Evolutionary conservation across 1,139 yeast genomes (phyloP).

Genomic region (Blastobotrys raffinosifermentans): DNA sequence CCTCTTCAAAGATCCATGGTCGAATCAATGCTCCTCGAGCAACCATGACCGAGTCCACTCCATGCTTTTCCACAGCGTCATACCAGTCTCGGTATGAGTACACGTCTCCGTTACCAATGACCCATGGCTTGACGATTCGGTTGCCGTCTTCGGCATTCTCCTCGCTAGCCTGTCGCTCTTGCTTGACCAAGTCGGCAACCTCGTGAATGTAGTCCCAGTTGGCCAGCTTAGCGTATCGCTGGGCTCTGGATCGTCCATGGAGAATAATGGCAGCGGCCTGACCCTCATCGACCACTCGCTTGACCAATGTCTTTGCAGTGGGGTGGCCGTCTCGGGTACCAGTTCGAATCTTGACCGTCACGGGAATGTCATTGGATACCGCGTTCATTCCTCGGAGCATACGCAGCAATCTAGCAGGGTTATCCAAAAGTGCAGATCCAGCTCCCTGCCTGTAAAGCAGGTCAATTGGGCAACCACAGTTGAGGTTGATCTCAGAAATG

Average conservation of each 20-base stretch:
- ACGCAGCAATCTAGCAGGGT: conserved; percentile 73
- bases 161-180: conserved; percentile 43
- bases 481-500: conserved; percentile 73
- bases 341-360: conserved; percentile 86
- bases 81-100: conserved; percentile 88
- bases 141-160: conserved; percentile 34
- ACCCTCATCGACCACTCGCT: conserved; percentile 64
- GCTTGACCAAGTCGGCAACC: conserved; percentile 63
- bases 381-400: conserved; percentile 86
- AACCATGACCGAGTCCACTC: conserved; percentile 91
- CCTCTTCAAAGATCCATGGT: conserved; percentile 98
- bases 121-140: conserved; percentile 39
- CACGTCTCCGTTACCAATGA: conserved; percentile 90
- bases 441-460: conserved; percentile 88
- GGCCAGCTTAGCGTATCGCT: conserved; percentile 83
- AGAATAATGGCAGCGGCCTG: conserved; percentile 88
- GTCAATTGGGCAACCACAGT: conserved; percentile 98
- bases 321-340: conserved; percentile 84
- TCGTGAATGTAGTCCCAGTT: conserved; percentile 87
- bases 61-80: conserved; percentile 58
- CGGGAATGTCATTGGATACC: conserved; percentile 82
- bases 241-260: conserved; percentile 96
- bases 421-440: conserved; percentile 90
- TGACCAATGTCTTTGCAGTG: conserved; percentile 71
- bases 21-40: conserved; percentile 97